Conservation (phyloP, 306 rosid genomes). For the Castanopsis chinensis region DNA sequence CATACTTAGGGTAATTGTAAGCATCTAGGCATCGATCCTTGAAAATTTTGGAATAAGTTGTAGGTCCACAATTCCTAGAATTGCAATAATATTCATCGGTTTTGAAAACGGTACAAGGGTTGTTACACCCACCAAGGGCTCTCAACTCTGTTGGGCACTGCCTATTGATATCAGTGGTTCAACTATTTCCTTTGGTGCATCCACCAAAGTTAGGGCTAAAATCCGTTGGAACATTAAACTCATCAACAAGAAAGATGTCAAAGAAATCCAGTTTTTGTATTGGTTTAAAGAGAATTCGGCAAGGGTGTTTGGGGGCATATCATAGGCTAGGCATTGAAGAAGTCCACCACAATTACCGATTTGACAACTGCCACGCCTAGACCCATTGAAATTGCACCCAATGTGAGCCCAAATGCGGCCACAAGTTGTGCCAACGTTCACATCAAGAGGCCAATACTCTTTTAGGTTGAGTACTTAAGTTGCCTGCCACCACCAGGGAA, state of each 20-base stretch:
- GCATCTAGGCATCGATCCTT: constrained; percentile 14
- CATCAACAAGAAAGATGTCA: constrained; percentile 24
- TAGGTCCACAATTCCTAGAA: constrained; percentile 3
- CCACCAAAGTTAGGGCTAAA: background rate
- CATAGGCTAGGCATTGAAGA: background rate
- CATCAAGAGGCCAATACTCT: constrained; percentile 38
- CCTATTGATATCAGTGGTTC: background rate
- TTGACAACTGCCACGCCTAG: background rate
- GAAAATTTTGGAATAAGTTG: constrained; percentile 12
- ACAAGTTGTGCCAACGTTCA: constrained; percentile 8
- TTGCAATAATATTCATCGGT: constrained; percentile 10
- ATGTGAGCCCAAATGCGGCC: background rate
- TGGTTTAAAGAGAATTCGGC: constrained; percentile 19
- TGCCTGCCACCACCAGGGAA: constrained; percentile 45
- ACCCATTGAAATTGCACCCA: background rate
- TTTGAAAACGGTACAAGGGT: constrained; percentile 9
- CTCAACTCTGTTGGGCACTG: constrained; percentile 10
- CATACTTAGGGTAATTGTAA: constrained; percentile 17
- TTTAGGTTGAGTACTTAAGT: constrained; percentile 10
- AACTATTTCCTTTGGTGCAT: too few species aligned
- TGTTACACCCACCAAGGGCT: constrained; percentile 14
- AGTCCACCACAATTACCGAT: background rate
- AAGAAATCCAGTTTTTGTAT: constrained; percentile 11
- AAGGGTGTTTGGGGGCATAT: constrained; percentile 23
- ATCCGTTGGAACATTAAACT: constrained; percentile 34